phyloP scores from a whole-genome alignment of 768 basidiomycete species.

The Polyporus arcularius region DNA sequence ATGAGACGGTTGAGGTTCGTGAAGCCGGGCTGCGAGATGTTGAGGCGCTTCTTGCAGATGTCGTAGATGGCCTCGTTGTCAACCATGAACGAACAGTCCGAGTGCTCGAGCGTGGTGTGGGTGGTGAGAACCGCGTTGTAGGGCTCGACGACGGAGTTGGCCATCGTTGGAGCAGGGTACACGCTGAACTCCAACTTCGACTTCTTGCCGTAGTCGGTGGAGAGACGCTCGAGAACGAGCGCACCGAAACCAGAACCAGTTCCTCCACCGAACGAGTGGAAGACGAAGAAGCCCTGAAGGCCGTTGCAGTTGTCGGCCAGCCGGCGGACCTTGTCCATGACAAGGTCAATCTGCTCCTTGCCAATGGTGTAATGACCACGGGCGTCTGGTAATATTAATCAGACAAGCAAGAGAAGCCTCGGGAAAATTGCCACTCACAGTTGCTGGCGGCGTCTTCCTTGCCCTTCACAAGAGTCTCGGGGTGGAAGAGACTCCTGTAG shows the following conservation, averaged over 20 bases:
- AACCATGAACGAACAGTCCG: conserved; percentile 99
- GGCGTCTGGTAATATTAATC: conserved; percentile 60
- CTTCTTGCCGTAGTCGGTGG: conserved; percentile 99
- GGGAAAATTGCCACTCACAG: conserved; percentile 55
- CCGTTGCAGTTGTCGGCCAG: conserved; percentile 98
- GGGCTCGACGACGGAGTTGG: conserved; percentile 97
- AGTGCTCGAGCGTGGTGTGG: conserved; percentile 98
- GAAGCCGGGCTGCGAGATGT: conserved; percentile 58
- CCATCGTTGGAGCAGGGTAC: conserved; percentile 92
- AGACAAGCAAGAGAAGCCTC: background rate
- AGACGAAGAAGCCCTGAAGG: conserved; percentile 99
- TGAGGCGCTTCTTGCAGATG: conserved; percentile 60
- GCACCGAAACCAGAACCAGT: conserved; percentile 99
- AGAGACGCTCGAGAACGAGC: conserved; percentile 93
- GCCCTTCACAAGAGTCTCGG: conserved; percentile 96
- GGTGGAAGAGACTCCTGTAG: conserved; percentile 98
- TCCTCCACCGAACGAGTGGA: conserved; percentile 99
- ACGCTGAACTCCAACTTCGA: conserved; percentile 98
- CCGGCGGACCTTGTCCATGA: conserved; percentile 96
- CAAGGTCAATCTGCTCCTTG: conserved; percentile 95
- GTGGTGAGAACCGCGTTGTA: conserved; percentile 99
- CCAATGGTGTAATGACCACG: conserved; percentile 99
- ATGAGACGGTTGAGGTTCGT: conserved; percentile 68
- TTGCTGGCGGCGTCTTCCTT: conserved; percentile 99
- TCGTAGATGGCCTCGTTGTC: conserved; percentile 75